Base-by-base conservation (phyloP, 2,329 filamentous ascomycete genomes). In the Pseudopyrenochaeta lycopersici region DNA sequence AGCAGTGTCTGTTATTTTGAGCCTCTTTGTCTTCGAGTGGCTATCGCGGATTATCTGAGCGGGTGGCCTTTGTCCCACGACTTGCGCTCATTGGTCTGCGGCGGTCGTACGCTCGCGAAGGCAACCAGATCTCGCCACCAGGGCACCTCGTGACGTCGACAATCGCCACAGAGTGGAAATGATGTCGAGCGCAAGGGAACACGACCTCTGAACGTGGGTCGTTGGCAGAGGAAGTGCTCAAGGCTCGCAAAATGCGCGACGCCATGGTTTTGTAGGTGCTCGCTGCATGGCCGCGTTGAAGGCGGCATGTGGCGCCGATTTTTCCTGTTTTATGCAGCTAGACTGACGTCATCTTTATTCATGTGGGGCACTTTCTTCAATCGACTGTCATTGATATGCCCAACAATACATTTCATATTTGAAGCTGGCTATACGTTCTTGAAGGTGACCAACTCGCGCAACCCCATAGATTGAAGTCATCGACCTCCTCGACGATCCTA, bases 101-200 rank as follows among this genome's bases (percentile, higher is more conserved):
- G 56, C 60, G 44, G 56, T 62, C 52, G 61, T 54, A 59, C 61
- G 58, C 59, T 56, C 56, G 60, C 56, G 55, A 63, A n/a, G 56
- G 58, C 32, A 58, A 54, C 54, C 60, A 63, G 55, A 58, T 62
- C 53, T 47, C 46, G 54, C 50, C 58, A 59, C 53, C 57, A 58
- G 54, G 53, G 47, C 58, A 50, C 58, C 66, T 62, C 66, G 62
- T 68, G 64, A 69, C 64, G 60, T 62, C 44, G 20, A 42, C 64
- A 49, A 60, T 49, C 60, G 63, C 63, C 66, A 63, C 64, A 64
- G 62, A 32, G 46, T 50, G 44, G 38, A 45, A 38, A 30, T 46
- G 42, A 63, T 63, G 67, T 67, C 68, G 64, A 17, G 70, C 72
- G 72, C 74, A 76, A 76, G 73, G 74, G 72, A 73, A 67, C 71